These are phyloP conservation scores for Xylaria sp. DNA, from an alignment of 495 filamentous ascomycete genomes.

Conservation along the genomic window DNA sequence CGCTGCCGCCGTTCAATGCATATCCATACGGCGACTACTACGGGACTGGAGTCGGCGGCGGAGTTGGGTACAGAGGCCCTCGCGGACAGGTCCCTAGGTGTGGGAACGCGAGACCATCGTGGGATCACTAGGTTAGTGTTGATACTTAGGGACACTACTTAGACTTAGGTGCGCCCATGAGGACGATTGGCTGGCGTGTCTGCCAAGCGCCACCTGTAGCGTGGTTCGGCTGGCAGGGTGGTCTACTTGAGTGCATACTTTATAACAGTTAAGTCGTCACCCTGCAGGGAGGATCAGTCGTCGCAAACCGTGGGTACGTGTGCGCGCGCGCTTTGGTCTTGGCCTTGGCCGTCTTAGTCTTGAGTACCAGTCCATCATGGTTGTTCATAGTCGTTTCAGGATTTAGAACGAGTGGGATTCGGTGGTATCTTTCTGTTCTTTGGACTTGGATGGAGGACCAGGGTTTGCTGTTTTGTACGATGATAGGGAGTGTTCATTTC, in stretches of 20 bases:
- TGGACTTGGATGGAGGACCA: not conserved
- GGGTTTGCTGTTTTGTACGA: not conserved
- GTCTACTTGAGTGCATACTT: too few relatives aligned
- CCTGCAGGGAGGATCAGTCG: slow-evolving; percentile 1
- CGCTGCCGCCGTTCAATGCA: not conserved
- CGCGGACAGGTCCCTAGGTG: slow-evolving; percentile 1
- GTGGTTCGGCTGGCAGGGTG: not conserved
- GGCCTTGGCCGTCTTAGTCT: too few relatives aligned
- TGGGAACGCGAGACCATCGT: slow-evolving; percentile 1
- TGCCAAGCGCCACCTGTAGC: not conserved
- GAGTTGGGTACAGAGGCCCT: not conserved
- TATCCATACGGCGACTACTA: slow-evolving; percentile 15
- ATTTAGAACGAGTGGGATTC: not conserved
- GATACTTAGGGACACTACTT: too few relatives aligned
- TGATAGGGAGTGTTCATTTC: not conserved
- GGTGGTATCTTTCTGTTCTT: not conserved
- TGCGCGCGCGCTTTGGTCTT: too few relatives aligned
- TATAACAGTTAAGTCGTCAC: not conserved
- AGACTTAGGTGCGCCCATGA: too few relatives aligned
- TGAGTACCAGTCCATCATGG: not conserved
- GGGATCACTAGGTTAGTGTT: not conserved
- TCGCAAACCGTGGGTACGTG: not conserved
- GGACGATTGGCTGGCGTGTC: not conserved
- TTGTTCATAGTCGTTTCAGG: too few relatives aligned
- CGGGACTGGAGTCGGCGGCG: not conserved